Percentiles rank a stretch among this genome's conserved stretches.
Evolutionary conservation across 2,329 filamentous ascomycete genomes (phyloP).

Genomic region (Penicillium frequentans): DNA sequence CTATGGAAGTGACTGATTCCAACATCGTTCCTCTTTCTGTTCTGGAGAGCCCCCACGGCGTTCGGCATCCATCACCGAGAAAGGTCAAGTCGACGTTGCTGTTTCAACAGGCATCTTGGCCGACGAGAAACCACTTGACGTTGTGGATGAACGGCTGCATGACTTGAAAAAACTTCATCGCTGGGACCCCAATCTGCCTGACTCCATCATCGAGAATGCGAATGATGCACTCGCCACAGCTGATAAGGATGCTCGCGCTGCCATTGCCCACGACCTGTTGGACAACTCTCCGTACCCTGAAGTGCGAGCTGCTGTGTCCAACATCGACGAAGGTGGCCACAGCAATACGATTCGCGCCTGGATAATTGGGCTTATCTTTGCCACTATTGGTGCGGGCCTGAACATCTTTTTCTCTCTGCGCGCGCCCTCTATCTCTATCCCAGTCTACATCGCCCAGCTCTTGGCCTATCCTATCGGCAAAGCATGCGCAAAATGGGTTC

Average conservation of each 20-base stretch:
- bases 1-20: neutral
- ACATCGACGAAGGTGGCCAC: conserved; percentile 64
- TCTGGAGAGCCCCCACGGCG: neutral
- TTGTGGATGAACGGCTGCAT: conserved; percentile 44
- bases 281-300: conserved; percentile 69
- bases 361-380: conserved; percentile 61
- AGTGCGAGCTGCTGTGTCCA: conserved; percentile 66
- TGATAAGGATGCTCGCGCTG: conserved; percentile 57
- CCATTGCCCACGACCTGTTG: conserved; percentile 61
- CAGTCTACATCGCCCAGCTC: conserved; percentile 64
- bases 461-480: conserved; percentile 57
- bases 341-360: conserved; percentile 66
- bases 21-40: neutral
- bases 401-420: conserved; percentile 61
- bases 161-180: conserved; percentile 62
- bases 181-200: conserved; percentile 32
- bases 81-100: neutral
- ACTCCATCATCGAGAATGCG: too few species aligned
- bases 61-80: neutral
- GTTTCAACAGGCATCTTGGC: conserved; percentile 7
- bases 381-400: conserved; percentile 60
- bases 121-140: conserved; percentile 24
- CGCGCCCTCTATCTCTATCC: conserved; percentile 60
- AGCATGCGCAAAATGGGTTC: conserved; percentile 42
- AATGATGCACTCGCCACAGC: conserved; percentile 53